Base-by-base conservation (phyloP, 1,284 basidiomycete genomes). In the Trametes hirsuta region DNA sequence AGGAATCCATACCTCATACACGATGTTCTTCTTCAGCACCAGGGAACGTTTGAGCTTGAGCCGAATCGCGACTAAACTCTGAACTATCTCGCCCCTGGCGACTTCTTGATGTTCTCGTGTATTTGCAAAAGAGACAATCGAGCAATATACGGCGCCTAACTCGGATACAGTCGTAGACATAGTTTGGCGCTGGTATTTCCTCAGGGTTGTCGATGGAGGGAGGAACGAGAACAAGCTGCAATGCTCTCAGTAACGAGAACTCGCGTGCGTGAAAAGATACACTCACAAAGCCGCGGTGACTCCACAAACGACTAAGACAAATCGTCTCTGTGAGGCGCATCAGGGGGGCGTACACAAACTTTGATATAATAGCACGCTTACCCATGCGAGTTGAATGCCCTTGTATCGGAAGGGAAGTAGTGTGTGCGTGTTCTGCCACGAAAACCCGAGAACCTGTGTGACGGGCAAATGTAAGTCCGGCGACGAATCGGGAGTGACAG, bases 181-280 rank as follows among this genome's bases (percentile, higher is more conserved):
- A 9, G 84, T 78, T 14, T 78, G 78, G 4, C 89, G 83, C 62
- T 90, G 82, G 67, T 90, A 91, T n/a, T 75, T 73, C 12, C 89
- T 81, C 50, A 91, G 82, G 0, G 90, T 90, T 0, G 84, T 88
- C 0, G 86, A 82, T 0, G 89, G 89, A 2, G 90, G 89, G 6
- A 91, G 73, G 72, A 87, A 83, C 0, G 88, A 89, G 60, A 87
- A 82, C 22, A 90, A 72, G 61, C 88, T 90, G 58, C 4, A 10
- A 44, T 24, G 25, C 18, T 22, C 18, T 39, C 24, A 59, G 18
- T 5, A 8, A 12, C 18, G 30, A 2, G 9, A n/a, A 36, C 8
- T n/a, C 30, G 11, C 6, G 2, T 8, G 40, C 39, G n/a, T 8
- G 24, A 39, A 10, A 25, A 14, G n/a, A 14, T 18, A 10, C 3